Evolutionary conservation across 352 stramenopile genomes (phyloP), one percentile per base, ranked within the genome.

Genomic region (Phytopythium vexans): DNA sequence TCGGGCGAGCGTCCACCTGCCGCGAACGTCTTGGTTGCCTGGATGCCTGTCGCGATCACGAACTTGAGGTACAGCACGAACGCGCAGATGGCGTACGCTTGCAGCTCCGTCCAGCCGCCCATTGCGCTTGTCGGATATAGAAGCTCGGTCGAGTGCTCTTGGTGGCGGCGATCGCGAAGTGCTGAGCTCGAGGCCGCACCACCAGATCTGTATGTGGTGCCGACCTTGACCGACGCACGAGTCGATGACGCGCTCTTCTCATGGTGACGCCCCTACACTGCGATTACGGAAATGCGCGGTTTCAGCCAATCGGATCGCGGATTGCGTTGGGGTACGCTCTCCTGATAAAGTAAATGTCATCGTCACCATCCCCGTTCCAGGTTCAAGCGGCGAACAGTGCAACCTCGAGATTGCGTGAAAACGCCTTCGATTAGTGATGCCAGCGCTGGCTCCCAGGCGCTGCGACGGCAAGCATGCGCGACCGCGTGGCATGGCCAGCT

Each of bases 41-140:
- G 68, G 40, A 74, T 70, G 4, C 57, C 54, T 9, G 62, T 62
- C 4, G 54, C 50, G 16, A 58, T 62, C 36, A 78, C 32, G 54
- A 73, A 78, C 49, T 78, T 78, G 49, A 74, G 41, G 62, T 76
- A 82, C 12, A 78, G 51, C 8, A 71, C 52, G 21, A 66, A 49
- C 15, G 59, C 60, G 49, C 68, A 82, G n/a, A 68, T 34, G 6
- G 67, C 42, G 52, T 71, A 72, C 10, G 58, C 48, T 44, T 72
- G 51, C 34, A 74, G 15, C 37, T 74, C 58, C 7, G 54, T 64
- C 12, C 43, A 68, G 50, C 61, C 60, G 27, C 51, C 49, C 65
- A 73, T 70, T 15, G 15, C 55, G 15, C 21, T 27, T 27, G 21
- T 27, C 21, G 7, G 34, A 53, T 43, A 21, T 21, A 36, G 47